phyloP scores from a whole-genome alignment of 179 eudicot species.

The Silene vulgaris region DNA sequence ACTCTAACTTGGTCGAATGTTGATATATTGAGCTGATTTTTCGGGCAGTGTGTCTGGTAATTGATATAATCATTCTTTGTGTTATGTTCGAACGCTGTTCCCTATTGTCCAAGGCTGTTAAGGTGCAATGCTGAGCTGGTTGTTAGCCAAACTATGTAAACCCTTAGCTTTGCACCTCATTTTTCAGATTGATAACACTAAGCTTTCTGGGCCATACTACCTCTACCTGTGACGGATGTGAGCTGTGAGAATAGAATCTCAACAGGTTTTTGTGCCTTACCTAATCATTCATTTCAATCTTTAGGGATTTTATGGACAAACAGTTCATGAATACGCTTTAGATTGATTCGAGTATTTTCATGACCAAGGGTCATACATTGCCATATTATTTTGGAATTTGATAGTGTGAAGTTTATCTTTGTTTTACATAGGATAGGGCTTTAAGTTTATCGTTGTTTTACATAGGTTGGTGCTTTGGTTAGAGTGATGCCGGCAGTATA shows the following conservation, averaged over 20 bases:
- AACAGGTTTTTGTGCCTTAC: not conserved
- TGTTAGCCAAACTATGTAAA: not conserved
- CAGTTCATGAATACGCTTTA: not conserved
- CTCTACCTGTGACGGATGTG: not conserved
- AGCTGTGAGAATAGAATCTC: not conserved
- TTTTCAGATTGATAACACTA: not conserved
- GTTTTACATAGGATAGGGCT: too few relatives aligned
- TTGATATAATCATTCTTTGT: not conserved
- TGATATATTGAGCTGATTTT: not conserved
- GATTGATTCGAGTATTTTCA: not conserved
- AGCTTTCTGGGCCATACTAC: not conserved
- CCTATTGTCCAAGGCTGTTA: not conserved
- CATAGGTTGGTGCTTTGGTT: too few relatives aligned
- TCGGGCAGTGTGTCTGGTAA: not conserved
- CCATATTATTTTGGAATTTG: not conserved
- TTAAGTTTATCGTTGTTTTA: too few relatives aligned
- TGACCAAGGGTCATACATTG: not conserved
- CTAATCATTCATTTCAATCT: not conserved
- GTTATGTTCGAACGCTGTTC: not conserved
- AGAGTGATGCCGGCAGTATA: too few relatives aligned
- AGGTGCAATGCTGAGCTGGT: not conserved
- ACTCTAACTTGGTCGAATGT: not conserved
- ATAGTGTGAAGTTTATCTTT: too few relatives aligned
- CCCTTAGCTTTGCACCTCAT: not conserved
- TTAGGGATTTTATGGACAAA: not conserved